Conservation (phyloP, 345 rosid species). For the Cardiospermum halicacabum region DNA sequence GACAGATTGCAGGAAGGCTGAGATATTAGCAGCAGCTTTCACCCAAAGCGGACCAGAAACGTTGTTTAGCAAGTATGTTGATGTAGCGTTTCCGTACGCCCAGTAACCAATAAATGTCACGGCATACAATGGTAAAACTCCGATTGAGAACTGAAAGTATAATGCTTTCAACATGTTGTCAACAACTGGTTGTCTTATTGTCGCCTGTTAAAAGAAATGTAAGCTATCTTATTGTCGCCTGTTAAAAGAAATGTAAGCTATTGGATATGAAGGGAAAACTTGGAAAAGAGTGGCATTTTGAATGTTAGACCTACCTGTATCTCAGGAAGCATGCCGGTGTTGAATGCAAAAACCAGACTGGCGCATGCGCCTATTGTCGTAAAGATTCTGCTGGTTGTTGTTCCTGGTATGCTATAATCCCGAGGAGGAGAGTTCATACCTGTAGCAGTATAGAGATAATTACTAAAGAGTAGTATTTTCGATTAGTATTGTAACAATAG, state of each 20-base stretch:
- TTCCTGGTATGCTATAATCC: constrained; percentile 67
- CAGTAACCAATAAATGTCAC: constrained; percentile 79
- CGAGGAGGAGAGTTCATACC: constrained; percentile 61
- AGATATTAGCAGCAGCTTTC: constrained; percentile 65
- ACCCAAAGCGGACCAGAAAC: constrained; percentile 78
- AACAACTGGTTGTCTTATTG: constrained; percentile 75
- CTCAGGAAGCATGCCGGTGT: constrained; percentile 99
- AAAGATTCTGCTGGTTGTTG: constrained; percentile 43
- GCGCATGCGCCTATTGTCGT: constrained; percentile 78
- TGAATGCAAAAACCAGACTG: constrained; percentile 80
- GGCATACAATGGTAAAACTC: constrained; percentile 66
- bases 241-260: neutral
- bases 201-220: constrained; percentile 46
- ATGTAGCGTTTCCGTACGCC: constrained; percentile 87
- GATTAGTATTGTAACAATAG: no score
- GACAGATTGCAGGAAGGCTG: constrained; percentile 81
- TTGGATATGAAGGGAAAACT: neutral
- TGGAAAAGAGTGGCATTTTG: neutral
- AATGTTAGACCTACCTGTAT: constrained; percentile 46
- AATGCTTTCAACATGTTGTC: constrained; percentile 81
- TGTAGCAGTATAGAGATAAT: constrained; percentile 16
- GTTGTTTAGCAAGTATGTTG: constrained; percentile 64
- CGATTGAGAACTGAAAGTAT: constrained; percentile 73
- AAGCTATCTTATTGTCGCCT: constrained; percentile 83
- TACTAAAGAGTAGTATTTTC: no score